Conservation (phyloP, 2,329 filamentous ascomycete genomes). For the Orbilia blumenaviensis region DNA sequence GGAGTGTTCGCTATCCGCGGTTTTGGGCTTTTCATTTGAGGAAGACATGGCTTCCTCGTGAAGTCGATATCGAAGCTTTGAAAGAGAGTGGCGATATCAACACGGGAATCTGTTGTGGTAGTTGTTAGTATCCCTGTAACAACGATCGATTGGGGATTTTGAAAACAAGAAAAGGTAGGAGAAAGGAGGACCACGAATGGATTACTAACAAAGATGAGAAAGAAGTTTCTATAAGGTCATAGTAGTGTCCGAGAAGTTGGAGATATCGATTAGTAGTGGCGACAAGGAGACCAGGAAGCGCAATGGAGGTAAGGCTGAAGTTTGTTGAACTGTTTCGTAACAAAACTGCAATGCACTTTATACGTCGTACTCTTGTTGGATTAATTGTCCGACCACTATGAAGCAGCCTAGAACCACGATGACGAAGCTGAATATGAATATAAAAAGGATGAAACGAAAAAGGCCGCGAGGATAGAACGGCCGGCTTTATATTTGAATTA, state of each 20-base stretch:
- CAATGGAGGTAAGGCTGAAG: not conserved
- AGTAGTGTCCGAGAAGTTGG: not conserved
- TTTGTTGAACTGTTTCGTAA: no score
- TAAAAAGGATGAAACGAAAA: not conserved
- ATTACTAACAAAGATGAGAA: not conserved
- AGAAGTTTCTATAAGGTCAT: constrained; percentile 19
- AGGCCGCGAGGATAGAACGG: not conserved
- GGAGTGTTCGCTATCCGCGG: constrained; percentile 34
- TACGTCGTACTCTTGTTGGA: no score
- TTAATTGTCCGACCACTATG: not conserved
- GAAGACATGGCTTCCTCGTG: constrained; percentile 34
- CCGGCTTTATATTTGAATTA: not conserved
- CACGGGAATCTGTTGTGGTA: constrained; percentile 6
- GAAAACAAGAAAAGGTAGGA: not conserved
- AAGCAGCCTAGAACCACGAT: not conserved
- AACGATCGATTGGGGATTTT: not conserved
- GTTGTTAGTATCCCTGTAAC: constrained; percentile 1
- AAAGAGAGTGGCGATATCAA: constrained; percentile 12
- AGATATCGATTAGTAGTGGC: not conserved
- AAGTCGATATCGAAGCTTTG: constrained; percentile 1
- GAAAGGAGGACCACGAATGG: not conserved
- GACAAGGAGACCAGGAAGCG: not conserved
- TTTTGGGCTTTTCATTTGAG: constrained; percentile 30
- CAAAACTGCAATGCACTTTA: no score
- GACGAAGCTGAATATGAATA: not conserved